phyloP scores from a whole-genome alignment of 805 yeast species.

The Zygosaccharomyces lentus region DNA sequence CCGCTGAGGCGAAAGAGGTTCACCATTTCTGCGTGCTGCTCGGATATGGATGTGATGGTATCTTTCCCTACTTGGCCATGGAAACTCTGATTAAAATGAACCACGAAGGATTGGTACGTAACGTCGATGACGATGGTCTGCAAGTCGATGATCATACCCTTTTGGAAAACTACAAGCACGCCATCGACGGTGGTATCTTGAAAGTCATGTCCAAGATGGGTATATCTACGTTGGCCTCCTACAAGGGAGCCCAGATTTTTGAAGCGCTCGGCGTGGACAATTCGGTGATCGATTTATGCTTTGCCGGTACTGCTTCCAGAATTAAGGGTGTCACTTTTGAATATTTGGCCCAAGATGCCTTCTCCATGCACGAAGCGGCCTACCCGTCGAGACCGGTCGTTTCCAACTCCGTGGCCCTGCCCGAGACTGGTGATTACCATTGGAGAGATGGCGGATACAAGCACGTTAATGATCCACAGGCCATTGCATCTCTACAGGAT shows the following conservation, averaged over 20 bases:
- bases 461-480: slow-evolving; percentile 90
- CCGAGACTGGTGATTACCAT: slow-evolving; percentile 96
- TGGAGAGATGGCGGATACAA: slow-evolving; percentile 99
- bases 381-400: slow-evolving; percentile 73
- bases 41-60: slow-evolving; percentile 97
- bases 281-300: slow-evolving; percentile 91
- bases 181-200: slow-evolving; percentile 85
- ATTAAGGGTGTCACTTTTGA: slow-evolving; percentile 94
- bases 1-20: slow-evolving; percentile 96
- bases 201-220: slow-evolving; percentile 99
- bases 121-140: slow-evolving; percentile 36
- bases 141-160: slow-evolving; percentile 52
- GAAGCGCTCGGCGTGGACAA: slow-evolving; percentile 96
- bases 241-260: slow-evolving; percentile 97
- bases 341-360: slow-evolving; percentile 94
- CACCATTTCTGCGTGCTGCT: slow-evolving; percentile 92
- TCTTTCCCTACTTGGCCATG: slow-evolving; percentile 89
- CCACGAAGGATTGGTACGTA: slow-evolving; percentile 65
- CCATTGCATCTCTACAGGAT: slow-evolving; percentile 92
- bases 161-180: slow-evolving; percentile 72
- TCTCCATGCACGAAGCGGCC: slow-evolving; percentile 89
- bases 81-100: slow-evolving; percentile 85
- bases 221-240: slow-evolving; percentile 95
- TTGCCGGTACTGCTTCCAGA: slow-evolving; percentile 96
- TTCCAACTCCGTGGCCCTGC: slow-evolving; percentile 62